A percentile compares a stretch with the other conserved stretches of the same genome.
Evolutionary conservation across 306 rosid genomes (phyloP).

Genomic region (Cucumis sativus): Cucumber_9930_V3 NC_026655.2:25742001-25742500

Average conservation of each 20-base stretch:
- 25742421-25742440: neutral
- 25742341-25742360: neutral
- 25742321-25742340: neutral
- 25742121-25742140: neutral
- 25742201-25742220: neutral
- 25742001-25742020: neutral
- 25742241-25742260: neutral
- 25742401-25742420: neutral
- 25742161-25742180: neutral
- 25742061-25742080: neutral
- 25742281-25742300: slow-evolving; percentile 1
- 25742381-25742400: neutral
- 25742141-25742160: neutral
- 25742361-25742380: neutral
- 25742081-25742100: neutral
- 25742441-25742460: neutral
- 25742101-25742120: neutral
- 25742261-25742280: neutral
- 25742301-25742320: neutral
- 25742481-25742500: neutral
- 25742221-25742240: neutral
- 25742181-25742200: neutral
- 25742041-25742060: neutral
- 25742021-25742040: neutral
- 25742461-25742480: neutral